Base-by-base conservation (phyloP, 768 basidiomycete species). In the Leucocoprinus leucothites region DNA sequence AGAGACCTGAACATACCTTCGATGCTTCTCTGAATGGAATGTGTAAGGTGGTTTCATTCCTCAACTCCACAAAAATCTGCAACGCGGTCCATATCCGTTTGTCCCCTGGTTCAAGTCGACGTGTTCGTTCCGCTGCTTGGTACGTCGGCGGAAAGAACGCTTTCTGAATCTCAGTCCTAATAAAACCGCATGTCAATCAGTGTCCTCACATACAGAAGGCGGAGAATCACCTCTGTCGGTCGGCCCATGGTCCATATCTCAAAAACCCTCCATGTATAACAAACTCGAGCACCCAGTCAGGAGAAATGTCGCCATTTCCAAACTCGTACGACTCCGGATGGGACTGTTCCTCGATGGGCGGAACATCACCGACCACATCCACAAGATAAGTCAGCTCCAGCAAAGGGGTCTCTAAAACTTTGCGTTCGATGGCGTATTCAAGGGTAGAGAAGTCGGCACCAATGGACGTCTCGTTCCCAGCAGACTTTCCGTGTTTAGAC, bases 231-330 rank as follows among this genome's bases (percentile, higher is more conserved):
- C 94, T 78, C 69, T 97, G 96, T 22, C 95, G 80, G 71, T 98
- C 96, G 21, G 94, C 89, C 96, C 96, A 98, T 3, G 96, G 96
- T 3, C 96, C 96, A 65, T 98, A 98, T 18, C 83, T 80, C 34
- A 97, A 60, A 34, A 78, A 67, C 0, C 92, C 95, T 16, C 85
- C 85, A 56, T 82, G 74, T n/a, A 98, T 74, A 16, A 86, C 79
- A 16, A 98, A 61, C 64, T 98, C 91, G 22, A 97, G 72, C 2
- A 95, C 96, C 91, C 94, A 98, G 65, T 98, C 92, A 5, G 96
- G 96, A 19, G 89, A 77, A 40, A 87, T 65, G 63, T 91, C 94
- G 1, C 92, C 88, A 64, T 97, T 97, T 2, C 91, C 94, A 51
- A 59, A 56, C 22, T 56, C 64, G 48, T 61, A 46, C 4, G 61